Conservation (phyloP, 805 yeast genomes). For the Wickerhamiella australiensis region DNA sequence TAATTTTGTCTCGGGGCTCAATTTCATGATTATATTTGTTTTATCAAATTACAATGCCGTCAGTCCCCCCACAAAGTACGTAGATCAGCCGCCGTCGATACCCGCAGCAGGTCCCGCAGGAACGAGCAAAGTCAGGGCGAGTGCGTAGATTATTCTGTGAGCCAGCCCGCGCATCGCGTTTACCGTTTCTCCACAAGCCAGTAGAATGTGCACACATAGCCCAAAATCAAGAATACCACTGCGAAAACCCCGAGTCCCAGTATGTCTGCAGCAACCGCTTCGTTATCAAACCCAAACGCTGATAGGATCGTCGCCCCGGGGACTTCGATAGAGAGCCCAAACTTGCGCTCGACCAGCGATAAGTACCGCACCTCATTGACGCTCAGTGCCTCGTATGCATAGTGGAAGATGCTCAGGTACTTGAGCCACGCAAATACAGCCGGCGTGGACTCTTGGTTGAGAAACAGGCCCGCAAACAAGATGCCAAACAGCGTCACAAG, state of each 20-base stretch:
- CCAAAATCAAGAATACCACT: conserved; percentile 46
- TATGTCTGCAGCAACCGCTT: conserved; percentile 59
- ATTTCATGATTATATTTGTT: too few species aligned
- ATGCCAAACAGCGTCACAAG: conserved; percentile 72
- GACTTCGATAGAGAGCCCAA: conserved; percentile 85
- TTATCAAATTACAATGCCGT: too few species aligned
- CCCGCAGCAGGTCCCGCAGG: too few species aligned
- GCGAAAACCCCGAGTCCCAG: conserved; percentile 47
- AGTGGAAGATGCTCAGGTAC: conserved; percentile 82
- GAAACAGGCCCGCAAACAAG: conserved; percentile 85
- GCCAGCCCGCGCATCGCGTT: neutral
- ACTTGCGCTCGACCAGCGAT: conserved; percentile 74
- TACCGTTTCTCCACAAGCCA: conserved; percentile 67
- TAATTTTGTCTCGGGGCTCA: too few species aligned
- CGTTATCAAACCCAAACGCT: conserved; percentile 85
- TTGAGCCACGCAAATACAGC: conserved; percentile 49
- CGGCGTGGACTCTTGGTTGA: conserved; percentile 62
- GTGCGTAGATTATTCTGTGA: too few species aligned
- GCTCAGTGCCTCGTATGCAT: conserved; percentile 84
- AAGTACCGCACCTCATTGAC: conserved; percentile 87
- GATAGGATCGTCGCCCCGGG: conserved; percentile 96
- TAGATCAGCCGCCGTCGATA: too few species aligned
- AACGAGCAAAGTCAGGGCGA: too few species aligned
- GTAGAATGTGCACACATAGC: conserved; percentile 61
- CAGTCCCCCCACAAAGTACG: too few species aligned